Base-by-base conservation (phyloP, 2,329 filamentous ascomycete species). In the Ilyonectria destructans region DNA sequence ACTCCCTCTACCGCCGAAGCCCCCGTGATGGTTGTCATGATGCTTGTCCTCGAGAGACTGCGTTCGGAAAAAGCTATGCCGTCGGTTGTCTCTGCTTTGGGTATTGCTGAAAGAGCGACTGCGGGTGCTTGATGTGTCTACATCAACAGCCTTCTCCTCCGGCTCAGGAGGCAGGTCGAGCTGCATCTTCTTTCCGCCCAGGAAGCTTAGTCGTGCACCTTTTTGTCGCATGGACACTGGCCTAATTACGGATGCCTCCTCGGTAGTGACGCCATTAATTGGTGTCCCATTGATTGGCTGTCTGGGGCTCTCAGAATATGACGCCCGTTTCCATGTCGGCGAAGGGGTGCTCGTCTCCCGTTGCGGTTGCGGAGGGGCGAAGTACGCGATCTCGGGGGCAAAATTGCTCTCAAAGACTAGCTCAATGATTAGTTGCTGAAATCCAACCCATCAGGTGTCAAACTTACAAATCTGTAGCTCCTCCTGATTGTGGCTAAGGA, bases 381-480 rank as follows among this genome's bases (percentile, higher is more conserved):
- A 89, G 40, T 90, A 84, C 15, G 87, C 85, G 40, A 93, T 88
- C 77, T 94, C 92, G 0, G 89, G 86, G 0, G 89, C 89, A 76
- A 92, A 92, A 0, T 87, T 90, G 17, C 77, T 80, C 76, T 91
- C 86, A 69, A 91, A 92, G 77, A 86, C 90, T 91, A 58, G 3
- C 15, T n/a, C 43, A 33, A 4, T 46, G 19, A 62, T 80, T 46
- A 80, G 71, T 62, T 10, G 52, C 19, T 40, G 26, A 31, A 51
- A 37, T 29, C 4, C 17, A 57, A 45, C 23, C 19, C 6, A 45
- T 12, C 5, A 19, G 19, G 19, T 37, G 6, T 10, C 61, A 67
- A 67, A 87, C 91, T 83, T 86, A 94, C 92, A 86, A 80, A 85
- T 85, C 68, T 88, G 85, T 40, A 94, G 84, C 77, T 92, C 90